Base-by-base conservation (phyloP, 2,329 filamentous ascomycete species). In the Diaporthe vaccinii region DNA sequence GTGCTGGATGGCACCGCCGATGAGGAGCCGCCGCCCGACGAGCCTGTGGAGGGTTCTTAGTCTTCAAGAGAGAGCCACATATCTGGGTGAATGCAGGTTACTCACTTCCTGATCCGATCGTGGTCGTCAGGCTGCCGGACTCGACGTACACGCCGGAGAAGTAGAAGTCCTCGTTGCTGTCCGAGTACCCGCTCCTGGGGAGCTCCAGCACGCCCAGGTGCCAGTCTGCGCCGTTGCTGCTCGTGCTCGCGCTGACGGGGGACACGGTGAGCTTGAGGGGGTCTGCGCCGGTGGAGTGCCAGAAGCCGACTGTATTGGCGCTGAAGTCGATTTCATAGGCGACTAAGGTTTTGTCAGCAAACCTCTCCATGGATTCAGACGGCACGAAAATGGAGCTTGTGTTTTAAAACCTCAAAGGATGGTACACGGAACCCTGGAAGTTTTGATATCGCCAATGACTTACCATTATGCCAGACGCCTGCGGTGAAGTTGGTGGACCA, bases 141-240 rank as follows among this genome's bases (percentile, higher is more conserved):
- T 95, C 93, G 67, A 94, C 87, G 79, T 93, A 95, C 4, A 94
- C 91, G 12, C 93, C 92, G 4, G 90, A 92, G 84, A 93, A 94
- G 82, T 90, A 94, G 86, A 92, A 92, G 80, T 94, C 92, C 85
- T 94, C 93, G 51, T 82, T 84, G 4, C 80, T 81, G 53, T 91
- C 89, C 61, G 87, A 82, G 65, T 89, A 88, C 0, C 90, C 90
- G 46, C 85, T 84, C 25, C 89, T 86, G 17, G 92, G 90, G 73
- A 94, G 85, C 78, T 93, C 90, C 72, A 94, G 85, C 34, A 93
- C 90, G 75, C 93, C 93, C 62, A 95, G 83, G 83, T 95, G 93
- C 91, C 92, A 95, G 81, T 95, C 93, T 3, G 87, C 88, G 53
- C 92, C 93, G 81, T 94, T 93, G 67, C 90, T 92, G 39, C 87